Evolutionary conservation across 2,329 filamentous ascomycete genomes (phyloP).

Genomic region (Colletotrichum sp.): DNA sequence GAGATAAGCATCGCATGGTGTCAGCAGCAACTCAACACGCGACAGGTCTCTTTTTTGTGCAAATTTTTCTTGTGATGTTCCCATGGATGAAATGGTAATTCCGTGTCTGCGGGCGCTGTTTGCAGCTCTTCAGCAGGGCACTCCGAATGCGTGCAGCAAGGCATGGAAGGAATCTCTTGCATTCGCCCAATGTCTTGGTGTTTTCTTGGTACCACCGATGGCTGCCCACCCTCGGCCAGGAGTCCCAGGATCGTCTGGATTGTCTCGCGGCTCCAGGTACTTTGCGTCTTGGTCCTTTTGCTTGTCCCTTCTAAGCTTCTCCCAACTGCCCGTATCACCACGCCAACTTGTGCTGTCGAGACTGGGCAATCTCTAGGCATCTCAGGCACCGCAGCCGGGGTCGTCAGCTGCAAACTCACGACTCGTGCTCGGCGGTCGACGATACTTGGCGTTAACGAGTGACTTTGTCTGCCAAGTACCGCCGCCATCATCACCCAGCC

Average conservation of each 20-base stretch:
- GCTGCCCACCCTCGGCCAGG: not conserved
- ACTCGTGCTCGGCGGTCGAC: not conserved
- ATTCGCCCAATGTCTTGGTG: constrained; percentile 13
- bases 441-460: constrained; percentile 19
- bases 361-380: constrained; percentile 9
- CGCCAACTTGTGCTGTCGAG: not conserved
- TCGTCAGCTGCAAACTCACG: not conserved
- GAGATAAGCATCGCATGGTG: constrained; percentile 5
- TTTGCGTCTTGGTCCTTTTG: not conserved
- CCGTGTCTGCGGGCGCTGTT: not conserved
- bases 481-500: not conserved
- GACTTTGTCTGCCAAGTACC: constrained; percentile 14
- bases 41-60: not conserved
- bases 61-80: not conserved
- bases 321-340: not conserved
- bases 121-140: not conserved
- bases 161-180: not conserved
- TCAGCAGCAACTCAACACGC: not conserved
- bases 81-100: not conserved
- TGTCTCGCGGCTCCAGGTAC: not conserved
- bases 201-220: constrained; percentile 19
- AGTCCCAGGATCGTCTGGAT: not conserved
- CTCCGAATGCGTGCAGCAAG: not conserved
- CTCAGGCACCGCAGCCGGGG: not conserved
- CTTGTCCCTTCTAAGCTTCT: constrained; percentile 20